A percentile compares a stretch with the other conserved stretches of the same genome.
Conservation (phyloP, 441 rosid genomes). For the Populus hybrid region DNA sequence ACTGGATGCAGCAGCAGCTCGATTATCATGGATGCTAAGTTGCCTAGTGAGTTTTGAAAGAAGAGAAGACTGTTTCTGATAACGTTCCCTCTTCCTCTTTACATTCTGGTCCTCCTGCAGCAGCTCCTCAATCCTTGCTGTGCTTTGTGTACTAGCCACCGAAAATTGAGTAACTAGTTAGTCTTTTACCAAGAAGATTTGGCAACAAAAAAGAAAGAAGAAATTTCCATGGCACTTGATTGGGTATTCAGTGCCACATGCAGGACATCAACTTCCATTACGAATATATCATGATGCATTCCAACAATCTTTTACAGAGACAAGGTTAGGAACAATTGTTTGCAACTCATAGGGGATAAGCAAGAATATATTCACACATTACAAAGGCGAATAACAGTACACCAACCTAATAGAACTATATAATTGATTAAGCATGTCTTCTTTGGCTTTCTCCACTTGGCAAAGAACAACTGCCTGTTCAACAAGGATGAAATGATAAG, state of each 20-base stretch:
- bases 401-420: slow-evolving; percentile 87
- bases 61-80: slow-evolving; percentile 81
- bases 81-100: slow-evolving; percentile 70
- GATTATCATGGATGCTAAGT: slow-evolving; percentile 84
- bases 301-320: not conserved
- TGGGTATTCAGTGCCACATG: not conserved
- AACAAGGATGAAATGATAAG: slow-evolving; percentile 22
- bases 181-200: not conserved
- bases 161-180: slow-evolving; percentile 7
- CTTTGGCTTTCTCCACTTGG: slow-evolving; percentile 99
- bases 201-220: not conserved
- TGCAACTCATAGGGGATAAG: not conserved
- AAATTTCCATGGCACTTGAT: not conserved
- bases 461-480: slow-evolving; percentile 98
- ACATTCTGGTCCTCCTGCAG: slow-evolving; percentile 90
- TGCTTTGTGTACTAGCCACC: slow-evolving; percentile 34
- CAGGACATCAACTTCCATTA: not conserved
- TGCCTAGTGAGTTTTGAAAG: slow-evolving; percentile 84
- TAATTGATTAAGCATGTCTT: slow-evolving; percentile 97
- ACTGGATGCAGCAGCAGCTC: slow-evolving; percentile 86
- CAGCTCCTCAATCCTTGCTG: slow-evolving; percentile 60
- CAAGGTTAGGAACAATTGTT: not conserved
- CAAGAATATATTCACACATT: not conserved
- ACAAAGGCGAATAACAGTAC: not conserved
- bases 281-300: not conserved